Evolutionary conservation across 2,329 filamentous ascomycete genomes (phyloP), one percentile per base, ranked within the genome.

Genomic region (Escovopsis weberi): DNA sequence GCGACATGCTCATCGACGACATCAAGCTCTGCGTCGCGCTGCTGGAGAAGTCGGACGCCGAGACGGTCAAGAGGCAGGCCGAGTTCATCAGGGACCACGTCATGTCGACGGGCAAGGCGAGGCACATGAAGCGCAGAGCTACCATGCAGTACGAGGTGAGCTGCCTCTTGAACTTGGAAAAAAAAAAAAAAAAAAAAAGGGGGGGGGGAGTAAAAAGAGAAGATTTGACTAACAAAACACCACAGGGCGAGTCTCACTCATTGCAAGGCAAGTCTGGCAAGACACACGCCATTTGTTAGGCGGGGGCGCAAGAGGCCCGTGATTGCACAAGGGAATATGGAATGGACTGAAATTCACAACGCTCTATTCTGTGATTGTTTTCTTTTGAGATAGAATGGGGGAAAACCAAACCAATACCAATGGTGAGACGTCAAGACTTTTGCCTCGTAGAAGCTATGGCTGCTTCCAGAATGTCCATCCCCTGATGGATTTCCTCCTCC

Each of bases 241-340:
- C 42, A 39, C 61, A 80, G 64, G 75, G 81, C 48, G 87, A 94
- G 66, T 75, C 76, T 52, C 89, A 96, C 63, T 89, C 82, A 44
- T 66, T 96, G 51, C 85, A 94, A 65, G 88, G 85, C 12, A 88
- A 91, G 75, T 75, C 77, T 45, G 88, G 86, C 43, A 95, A 95
- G 75, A 89, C 86, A 2, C 88, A 94, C 61, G 80, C 77, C 34
- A 69, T 93, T 45, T 95, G 88, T 64, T 94, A 75, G 53, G 42
- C 15, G 19, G 12, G 12, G 26, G 12, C 15, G 19, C 15, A 35
- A 35, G 33, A 12, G 18, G 33, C 7, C 5, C n/a, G 18, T n/a
- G 9, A 35, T 4, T n/a, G 11, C 6, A n/a, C n/a, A n/a, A 35
- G 5, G n/a, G 33, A 34, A 34, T 12, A 34, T 12, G 6, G n/a